These are phyloP conservation scores for Ophiostoma ulmi DNA, from an alignment of 2,329 filamentous ascomycete species.

Conservation along the genomic window DNA sequence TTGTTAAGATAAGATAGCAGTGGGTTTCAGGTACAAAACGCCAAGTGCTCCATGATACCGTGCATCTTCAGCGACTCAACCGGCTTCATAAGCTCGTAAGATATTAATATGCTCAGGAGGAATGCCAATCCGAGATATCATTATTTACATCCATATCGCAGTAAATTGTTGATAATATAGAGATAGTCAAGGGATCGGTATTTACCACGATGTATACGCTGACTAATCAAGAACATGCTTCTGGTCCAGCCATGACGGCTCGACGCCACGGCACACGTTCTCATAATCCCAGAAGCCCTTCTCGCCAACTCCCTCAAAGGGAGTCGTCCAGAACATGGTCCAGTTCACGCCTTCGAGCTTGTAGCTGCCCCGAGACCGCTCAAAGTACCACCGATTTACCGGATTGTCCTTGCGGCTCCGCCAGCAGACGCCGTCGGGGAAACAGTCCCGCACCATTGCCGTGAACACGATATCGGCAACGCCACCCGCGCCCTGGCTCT, in stretches of 20 bases:
- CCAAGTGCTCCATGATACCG: not conserved
- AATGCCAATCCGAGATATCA: not conserved
- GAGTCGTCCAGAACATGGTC: constrained; percentile 98
- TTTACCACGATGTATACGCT: not conserved
- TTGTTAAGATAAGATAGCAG: not conserved
- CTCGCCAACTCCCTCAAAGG: constrained; percentile 53
- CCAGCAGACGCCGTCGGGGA: constrained; percentile 88
- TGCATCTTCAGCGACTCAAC: not conserved
- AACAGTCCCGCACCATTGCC: constrained; percentile 84
- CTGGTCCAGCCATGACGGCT: constrained; percentile 59
- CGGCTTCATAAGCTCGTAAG: not conserved
- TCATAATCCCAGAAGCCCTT: constrained; percentile 63
- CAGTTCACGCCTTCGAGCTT: constrained; percentile 79
- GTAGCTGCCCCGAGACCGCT: constrained; percentile 75
- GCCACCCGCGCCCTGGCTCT: constrained; percentile 81
- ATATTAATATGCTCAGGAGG: not conserved
- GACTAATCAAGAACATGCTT: constrained; percentile 53
- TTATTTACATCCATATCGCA: not conserved
- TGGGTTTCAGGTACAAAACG: constrained; percentile 8
- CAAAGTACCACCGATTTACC: constrained; percentile 99
- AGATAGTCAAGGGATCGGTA: too few species aligned
- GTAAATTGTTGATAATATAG: not conserved
- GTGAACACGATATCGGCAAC: constrained; percentile 97
- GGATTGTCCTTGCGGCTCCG: constrained; percentile 83
- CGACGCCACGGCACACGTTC: constrained; percentile 61